Base-by-base conservation (phyloP, 2,329 filamentous ascomycete genomes). In the Salinomyces thailandicus region DNA sequence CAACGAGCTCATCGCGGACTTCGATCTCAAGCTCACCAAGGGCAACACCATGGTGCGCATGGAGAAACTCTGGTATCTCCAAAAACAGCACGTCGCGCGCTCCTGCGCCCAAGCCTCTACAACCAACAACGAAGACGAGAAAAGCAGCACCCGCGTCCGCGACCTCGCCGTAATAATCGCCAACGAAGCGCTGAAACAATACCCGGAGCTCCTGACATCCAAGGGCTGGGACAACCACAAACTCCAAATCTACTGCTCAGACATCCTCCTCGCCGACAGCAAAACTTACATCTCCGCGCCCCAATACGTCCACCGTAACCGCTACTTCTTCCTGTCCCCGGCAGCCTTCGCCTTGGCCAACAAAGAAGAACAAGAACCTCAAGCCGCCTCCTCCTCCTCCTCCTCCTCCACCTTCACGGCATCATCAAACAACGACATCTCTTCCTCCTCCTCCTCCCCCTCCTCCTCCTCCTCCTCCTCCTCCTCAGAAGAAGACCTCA, bases 1-100 rank as follows among this genome's bases (percentile, higher is more conserved):
- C 39, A 56, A 77, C 1, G 73, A 85, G 7, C 72, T 98, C 36
- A 70, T 85, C 30, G 58, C 78, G 20, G 41, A 85, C 73, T 89
- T 95, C 55, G 77, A 79, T 31, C 70, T 93, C 46, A 86, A 85
- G 53, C 93, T 95, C 62, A 96, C 86, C 3, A 84, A 81, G 50
- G 89, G 89, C 7, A 87, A 95, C 57, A 85, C 87, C 5, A 80
- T 81, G 11, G 84, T 95, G 13, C 77, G 81, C 14, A 73, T 79
- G 34, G 75, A 78, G 33, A 98, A 96, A 55, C 71, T 96, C 12
- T 72, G 75, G 49, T 85, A 79, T 57, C 72, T 96, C 33, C 85
- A 95, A 53, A 76, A 73, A 48, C 71, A 74, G 31, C 84, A 89
- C 53, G 71, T 70, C n/a, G 60, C 66, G 26, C 61, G 62, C 5